Conservation (phyloP, 805 yeast species). For the Metahyphopichia silvanorum region DNA sequence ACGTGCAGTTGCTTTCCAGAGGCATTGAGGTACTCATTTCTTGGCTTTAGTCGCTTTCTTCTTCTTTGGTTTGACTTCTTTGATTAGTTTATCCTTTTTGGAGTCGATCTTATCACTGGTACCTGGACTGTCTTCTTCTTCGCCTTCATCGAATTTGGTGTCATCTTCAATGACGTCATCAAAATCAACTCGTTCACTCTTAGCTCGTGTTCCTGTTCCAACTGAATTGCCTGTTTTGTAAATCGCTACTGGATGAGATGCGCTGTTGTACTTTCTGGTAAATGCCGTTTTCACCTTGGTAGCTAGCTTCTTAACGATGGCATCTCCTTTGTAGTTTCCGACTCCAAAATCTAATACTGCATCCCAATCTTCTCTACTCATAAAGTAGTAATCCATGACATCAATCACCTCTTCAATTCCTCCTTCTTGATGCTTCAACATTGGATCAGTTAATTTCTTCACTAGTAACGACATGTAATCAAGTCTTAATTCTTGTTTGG, state of each 20-base stretch:
- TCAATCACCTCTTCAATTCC: conserved; percentile 66
- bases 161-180: conserved; percentile 73
- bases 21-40: too few relatives aligned
- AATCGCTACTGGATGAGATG: conserved; percentile 81
- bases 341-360: conserved; percentile 77
- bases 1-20: too few relatives aligned
- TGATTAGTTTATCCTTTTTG: conserved; percentile 63
- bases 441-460: conserved; percentile 54
- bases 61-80: conserved; percentile 42
- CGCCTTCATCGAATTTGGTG: conserved; percentile 37
- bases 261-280: conserved; percentile 77
- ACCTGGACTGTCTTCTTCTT: conserved; percentile 45
- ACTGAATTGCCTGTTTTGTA: conserved; percentile 68
- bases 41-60: conserved; percentile 6
- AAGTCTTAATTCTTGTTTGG: conserved; percentile 68
- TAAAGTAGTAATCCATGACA: conserved; percentile 79
- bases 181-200: conserved; percentile 51
- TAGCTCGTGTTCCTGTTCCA: conserved; percentile 13
- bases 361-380: conserved; percentile 94
- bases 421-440: conserved; percentile 51
- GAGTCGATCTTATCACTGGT: conserved; percentile 47
- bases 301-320: conserved; percentile 57
- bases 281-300: conserved; percentile 80
- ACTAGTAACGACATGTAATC: conserved; percentile 70
- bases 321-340: conserved; percentile 46